Conservation (phyloP, 768 basidiomycete species). For the Saitozyma sp. region DNA sequence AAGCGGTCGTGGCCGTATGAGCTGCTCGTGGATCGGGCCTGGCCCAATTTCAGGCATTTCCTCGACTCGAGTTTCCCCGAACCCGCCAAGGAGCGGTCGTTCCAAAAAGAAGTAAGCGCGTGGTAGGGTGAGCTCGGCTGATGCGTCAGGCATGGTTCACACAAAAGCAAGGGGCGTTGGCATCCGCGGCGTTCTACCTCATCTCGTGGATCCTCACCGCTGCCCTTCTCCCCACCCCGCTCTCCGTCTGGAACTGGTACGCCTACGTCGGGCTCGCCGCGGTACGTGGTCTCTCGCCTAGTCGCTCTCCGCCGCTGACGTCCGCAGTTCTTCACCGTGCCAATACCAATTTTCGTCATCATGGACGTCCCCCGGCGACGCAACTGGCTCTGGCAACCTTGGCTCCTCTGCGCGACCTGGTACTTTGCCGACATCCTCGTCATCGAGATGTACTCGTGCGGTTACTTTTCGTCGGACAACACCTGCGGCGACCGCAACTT, state of each 20-base stretch:
- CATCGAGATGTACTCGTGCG: slow-evolving; percentile 40
- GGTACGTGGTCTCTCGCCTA: background rate
- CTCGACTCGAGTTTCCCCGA: slow-evolving; percentile 48
- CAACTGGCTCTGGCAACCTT: slow-evolving; percentile 38
- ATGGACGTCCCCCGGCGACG: slow-evolving; percentile 41
- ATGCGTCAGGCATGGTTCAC: slow-evolving; percentile 41
- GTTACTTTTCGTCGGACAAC: slow-evolving; percentile 37
- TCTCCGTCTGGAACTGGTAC: background rate
- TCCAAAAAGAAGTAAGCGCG: slow-evolving; percentile 48
- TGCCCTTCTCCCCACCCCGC: slow-evolving; percentile 27
- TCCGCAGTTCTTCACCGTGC: slow-evolving; percentile 41
- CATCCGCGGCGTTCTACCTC: slow-evolving; percentile 37
- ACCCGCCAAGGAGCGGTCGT: slow-evolving; percentile 44
- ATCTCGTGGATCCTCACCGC: slow-evolving; percentile 45
- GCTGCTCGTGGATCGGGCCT: slow-evolving; percentile 32
- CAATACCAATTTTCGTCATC: slow-evolving; percentile 38
- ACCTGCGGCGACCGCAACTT: slow-evolving; percentile 52
- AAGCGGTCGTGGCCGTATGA: slow-evolving; percentile 33
- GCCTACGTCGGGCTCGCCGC: background rate
- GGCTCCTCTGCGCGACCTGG: slow-evolving; percentile 46
- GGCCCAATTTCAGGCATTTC: slow-evolving; percentile 45
- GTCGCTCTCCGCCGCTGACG: background rate
- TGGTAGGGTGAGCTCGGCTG: background rate
- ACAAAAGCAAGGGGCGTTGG: slow-evolving; percentile 35
- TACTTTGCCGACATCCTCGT: slow-evolving; percentile 36